Conservation (phyloP, 164 flowering plant species). For the Pachysandra terminalis region DNA sequence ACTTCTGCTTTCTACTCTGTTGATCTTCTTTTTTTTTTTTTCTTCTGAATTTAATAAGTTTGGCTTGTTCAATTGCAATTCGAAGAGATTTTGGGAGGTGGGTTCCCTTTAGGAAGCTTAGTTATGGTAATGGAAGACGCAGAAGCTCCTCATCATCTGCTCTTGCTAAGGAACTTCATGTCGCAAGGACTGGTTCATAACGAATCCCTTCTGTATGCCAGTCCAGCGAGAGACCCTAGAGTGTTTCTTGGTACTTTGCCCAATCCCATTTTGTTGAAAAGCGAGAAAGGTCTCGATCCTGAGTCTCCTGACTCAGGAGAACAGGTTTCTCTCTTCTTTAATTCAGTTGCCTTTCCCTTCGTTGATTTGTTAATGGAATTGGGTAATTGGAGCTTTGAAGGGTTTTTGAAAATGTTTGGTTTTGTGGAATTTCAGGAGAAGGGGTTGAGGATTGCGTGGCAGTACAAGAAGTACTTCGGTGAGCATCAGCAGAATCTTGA, state of each 20-base stretch:
- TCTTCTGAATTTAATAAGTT: neutral
- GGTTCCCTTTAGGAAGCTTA: constrained; percentile 74
- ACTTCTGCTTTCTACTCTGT: neutral
- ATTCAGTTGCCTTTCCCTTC: neutral
- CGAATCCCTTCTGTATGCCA: constrained; percentile 83
- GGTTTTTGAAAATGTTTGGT: neutral
- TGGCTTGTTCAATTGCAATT: constrained; percentile 6
- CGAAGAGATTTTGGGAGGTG: constrained; percentile 92
- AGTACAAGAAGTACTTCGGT: constrained; percentile 82
- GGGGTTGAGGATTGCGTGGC: constrained; percentile 96
- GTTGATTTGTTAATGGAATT: neutral
- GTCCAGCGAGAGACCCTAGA: constrained; percentile 73
- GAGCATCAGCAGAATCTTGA: constrained; percentile 46
- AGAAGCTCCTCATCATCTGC: constrained; percentile 96
- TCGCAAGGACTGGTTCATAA: constrained; percentile 84
- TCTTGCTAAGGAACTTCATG: constrained; percentile 89
- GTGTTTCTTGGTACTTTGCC: constrained; percentile 94
- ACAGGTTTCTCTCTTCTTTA: constrained; percentile 46
- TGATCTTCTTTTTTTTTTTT: neutral
- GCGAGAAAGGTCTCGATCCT: constrained; percentile 42
- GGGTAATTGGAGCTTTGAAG: neutral
- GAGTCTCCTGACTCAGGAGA: too few species aligned
- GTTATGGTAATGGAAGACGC: constrained; percentile 95
- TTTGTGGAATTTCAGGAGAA: constrained; percentile 52
- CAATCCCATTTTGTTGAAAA: constrained; percentile 51